Evolutionary conservation across 257 asterid genomes (phyloP).

Genomic region (Penstemon barbatus): DNA sequence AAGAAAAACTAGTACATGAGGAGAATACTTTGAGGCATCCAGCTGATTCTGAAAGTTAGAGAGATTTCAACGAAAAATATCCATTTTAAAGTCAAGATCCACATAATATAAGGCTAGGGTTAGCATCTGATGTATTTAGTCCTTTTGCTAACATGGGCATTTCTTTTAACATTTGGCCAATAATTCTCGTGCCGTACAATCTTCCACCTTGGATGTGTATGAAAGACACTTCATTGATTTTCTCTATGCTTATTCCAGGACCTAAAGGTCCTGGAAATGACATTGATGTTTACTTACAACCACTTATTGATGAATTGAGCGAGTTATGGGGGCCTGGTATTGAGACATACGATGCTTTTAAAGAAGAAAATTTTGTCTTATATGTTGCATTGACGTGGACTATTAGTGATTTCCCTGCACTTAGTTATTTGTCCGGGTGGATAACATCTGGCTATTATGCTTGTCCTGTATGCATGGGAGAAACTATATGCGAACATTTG

Average conservation of each 20-base stretch:
- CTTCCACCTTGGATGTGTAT: too few relatives aligned
- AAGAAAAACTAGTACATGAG: constrained; percentile 8
- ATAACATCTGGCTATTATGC: neutral
- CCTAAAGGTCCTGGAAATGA: too few relatives aligned
- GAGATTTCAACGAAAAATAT: constrained; percentile 7
- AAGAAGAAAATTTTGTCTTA: neutral
- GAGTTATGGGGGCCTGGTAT: neutral
- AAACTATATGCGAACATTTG: constrained; percentile 4
- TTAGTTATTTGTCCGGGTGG: neutral
- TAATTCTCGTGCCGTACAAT: too few relatives aligned
- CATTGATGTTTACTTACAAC: too few relatives aligned
- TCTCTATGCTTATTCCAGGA: too few relatives aligned
- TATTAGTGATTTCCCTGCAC: constrained; percentile 14
- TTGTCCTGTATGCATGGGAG: constrained; percentile 11
- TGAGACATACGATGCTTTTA: neutral
- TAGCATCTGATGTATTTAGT: constrained; percentile 19
- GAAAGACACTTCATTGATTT: too few relatives aligned
- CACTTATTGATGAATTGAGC: neutral
- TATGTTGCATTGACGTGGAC: constrained; percentile 3
- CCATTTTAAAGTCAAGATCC: constrained; percentile 6
- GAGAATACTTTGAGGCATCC: constrained; percentile 3
- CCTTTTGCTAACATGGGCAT: neutral
- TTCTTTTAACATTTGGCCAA: too few relatives aligned
- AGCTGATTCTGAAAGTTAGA: constrained; percentile 4
- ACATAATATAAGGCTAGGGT: constrained; percentile 8